phyloP scores from a whole-genome alignment of 1,284 basidiomycete species.

The Taiwanofungus camphoratus region DNA sequence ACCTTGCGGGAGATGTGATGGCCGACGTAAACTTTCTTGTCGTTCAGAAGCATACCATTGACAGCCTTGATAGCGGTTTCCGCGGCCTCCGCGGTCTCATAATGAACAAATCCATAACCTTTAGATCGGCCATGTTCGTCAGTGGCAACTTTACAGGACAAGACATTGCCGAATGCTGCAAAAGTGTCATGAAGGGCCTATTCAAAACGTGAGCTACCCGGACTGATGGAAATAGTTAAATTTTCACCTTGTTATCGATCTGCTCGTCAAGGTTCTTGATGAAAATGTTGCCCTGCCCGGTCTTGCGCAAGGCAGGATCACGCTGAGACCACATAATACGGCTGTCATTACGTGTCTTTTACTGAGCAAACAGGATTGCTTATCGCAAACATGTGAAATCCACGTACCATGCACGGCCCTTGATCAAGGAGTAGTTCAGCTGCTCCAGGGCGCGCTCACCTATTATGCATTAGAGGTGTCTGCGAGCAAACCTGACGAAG shows the following conservation, averaged over 20 bases:
- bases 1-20: constrained; percentile 97
- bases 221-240: constrained; percentile 6
- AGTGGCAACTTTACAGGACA: constrained; percentile 99
- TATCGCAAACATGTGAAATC: too few relatives aligned
- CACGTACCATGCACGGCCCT: constrained; percentile 88
- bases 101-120: constrained; percentile 99
- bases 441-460: constrained; percentile 98
- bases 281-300: constrained; percentile 99
- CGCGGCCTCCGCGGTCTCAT: constrained; percentile 96
- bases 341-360: constrained; percentile 33
- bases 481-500: not conserved
- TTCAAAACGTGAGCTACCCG: not conserved
- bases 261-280: constrained; percentile 99
- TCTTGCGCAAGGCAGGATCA: constrained; percentile 98
- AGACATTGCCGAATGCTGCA: constrained; percentile 96
- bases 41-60: constrained; percentile 99
- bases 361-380: not conserved
- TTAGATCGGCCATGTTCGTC: constrained; percentile 91
- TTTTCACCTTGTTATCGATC: constrained; percentile 93
- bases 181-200: constrained; percentile 99
- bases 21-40: constrained; percentile 99
- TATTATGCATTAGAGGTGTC: constrained; percentile 26
- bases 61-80: constrained; percentile 97
- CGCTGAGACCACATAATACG: constrained; percentile 99
- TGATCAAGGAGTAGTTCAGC: constrained; percentile 99